Conservation (phyloP, 306 rosid genomes). For the Prinsepia uniflora region DNA sequence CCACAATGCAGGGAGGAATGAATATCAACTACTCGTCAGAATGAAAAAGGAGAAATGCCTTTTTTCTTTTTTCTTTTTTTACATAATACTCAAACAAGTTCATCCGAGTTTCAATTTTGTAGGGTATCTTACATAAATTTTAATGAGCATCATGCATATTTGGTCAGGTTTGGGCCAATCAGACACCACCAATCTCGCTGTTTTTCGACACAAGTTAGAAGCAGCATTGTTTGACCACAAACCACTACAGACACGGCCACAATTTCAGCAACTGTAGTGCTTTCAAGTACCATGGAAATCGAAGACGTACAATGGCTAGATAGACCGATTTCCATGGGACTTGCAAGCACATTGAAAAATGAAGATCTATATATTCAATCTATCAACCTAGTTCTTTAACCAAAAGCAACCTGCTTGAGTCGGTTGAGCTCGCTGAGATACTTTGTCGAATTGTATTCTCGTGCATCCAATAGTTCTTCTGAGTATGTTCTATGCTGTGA, state of each 20-base stretch:
- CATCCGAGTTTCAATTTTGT: slow-evolving; percentile 9
- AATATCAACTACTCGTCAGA: too few species aligned
- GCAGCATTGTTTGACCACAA: neutral
- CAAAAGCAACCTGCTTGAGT: slow-evolving; percentile 51
- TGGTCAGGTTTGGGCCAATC: neutral
- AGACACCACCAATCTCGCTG: neutral
- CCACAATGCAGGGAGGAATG: too few species aligned
- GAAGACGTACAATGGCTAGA: neutral
- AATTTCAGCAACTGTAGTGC: slow-evolving; percentile 4
- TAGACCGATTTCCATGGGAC: slow-evolving; percentile 15
- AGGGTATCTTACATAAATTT: neutral
- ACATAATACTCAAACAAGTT: slow-evolving; percentile 8
- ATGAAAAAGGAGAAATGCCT: neutral
- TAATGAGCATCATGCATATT: neutral
- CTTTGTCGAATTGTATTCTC: slow-evolving; percentile 80
- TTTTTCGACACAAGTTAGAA: neutral
- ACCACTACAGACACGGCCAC: neutral
- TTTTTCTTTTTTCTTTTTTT: neutral
- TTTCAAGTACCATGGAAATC: slow-evolving; percentile 26
- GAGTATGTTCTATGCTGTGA: slow-evolving; percentile 63
- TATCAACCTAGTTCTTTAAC: slow-evolving; percentile 17
- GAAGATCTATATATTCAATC: neutral
- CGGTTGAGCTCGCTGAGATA: slow-evolving; percentile 52
- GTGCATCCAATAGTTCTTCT: slow-evolving; percentile 69
- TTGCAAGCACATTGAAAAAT: slow-evolving; percentile 8